phyloP scores from a whole-genome alignment of 176 grass and related monocot species.

The Carex scoparia region DNA sequence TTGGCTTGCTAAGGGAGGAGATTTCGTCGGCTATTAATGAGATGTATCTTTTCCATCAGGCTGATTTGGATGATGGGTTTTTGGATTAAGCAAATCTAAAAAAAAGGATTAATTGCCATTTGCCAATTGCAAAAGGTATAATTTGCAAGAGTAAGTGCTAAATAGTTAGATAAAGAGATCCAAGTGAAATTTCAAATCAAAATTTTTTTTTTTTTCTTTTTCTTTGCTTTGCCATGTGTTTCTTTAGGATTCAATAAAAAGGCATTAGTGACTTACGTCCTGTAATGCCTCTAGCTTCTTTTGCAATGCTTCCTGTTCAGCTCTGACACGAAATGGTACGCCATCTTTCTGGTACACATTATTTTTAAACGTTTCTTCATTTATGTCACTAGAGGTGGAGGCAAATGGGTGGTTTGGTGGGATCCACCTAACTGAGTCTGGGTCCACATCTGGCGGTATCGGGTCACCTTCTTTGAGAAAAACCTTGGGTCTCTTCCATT shows the following conservation, averaged over 20 bases:
- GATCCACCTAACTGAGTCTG: slow-evolving; percentile 86
- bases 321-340: slow-evolving; percentile 72
- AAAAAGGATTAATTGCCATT: background rate
- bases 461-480: slow-evolving; percentile 97
- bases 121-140: background rate
- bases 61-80: background rate
- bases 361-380: slow-evolving; percentile 65
- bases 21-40: background rate
- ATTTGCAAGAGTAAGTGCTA: background rate
- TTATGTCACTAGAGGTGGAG: slow-evolving; percentile 64
- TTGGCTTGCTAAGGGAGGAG: background rate
- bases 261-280: slow-evolving; percentile 37
- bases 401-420: slow-evolving; percentile 89
- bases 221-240: background rate
- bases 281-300: slow-evolving; percentile 54
- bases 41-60: background rate
- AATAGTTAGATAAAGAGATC: background rate
- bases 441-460: slow-evolving; percentile 75
- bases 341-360: slow-evolving; percentile 94
- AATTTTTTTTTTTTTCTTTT: background rate
- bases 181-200: background rate
- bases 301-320: slow-evolving; percentile 89
- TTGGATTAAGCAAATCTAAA: background rate
- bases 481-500: slow-evolving; percentile 87
- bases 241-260: background rate